Evolutionary conservation across 441 rosid species (phyloP).

Genomic region (Cnidoscolus chayamansa): DNA sequence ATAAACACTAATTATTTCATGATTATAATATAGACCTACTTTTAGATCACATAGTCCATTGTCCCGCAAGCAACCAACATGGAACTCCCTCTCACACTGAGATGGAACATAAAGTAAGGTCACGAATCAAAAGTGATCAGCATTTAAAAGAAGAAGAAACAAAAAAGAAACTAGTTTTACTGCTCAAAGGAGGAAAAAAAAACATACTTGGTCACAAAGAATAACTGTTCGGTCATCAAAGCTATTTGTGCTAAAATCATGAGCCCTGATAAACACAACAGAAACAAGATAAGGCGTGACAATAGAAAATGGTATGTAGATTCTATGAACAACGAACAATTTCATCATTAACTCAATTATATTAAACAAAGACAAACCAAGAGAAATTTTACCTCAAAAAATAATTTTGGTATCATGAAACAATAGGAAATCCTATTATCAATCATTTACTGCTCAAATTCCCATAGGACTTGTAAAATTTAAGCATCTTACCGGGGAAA

Average conservation of each 20-base stretch:
- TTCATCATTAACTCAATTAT: neutral
- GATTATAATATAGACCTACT: conserved; percentile 41
- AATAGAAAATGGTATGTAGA: conserved; percentile 9
- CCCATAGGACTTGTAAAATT: no score
- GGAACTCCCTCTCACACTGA: conserved; percentile 97
- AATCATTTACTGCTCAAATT: neutral
- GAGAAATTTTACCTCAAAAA: conserved; percentile 9
- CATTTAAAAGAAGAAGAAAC: neutral
- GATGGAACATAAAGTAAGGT: conserved; percentile 19
- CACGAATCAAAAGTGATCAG: conserved; percentile 17
- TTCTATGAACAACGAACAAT: conserved; percentile 3
- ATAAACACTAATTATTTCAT: conserved; percentile 7
- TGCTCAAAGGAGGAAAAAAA: conserved; percentile 10
- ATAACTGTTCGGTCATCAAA: conserved; percentile 86
- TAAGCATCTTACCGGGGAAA: no score
- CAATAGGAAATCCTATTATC: neutral
- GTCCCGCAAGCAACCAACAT: conserved; percentile 87
- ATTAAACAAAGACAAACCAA: neutral
- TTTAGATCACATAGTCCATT: conserved; percentile 69
- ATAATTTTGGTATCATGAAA: neutral
- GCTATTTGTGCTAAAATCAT: conserved; percentile 63
- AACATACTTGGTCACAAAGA: conserved; percentile 88
- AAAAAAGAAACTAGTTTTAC: neutral
- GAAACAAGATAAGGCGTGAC: neutral
- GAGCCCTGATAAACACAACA: conserved; percentile 49